Conservation (phyloP, 2,329 filamentous ascomycete species). For the Alternaria atra region DNA sequence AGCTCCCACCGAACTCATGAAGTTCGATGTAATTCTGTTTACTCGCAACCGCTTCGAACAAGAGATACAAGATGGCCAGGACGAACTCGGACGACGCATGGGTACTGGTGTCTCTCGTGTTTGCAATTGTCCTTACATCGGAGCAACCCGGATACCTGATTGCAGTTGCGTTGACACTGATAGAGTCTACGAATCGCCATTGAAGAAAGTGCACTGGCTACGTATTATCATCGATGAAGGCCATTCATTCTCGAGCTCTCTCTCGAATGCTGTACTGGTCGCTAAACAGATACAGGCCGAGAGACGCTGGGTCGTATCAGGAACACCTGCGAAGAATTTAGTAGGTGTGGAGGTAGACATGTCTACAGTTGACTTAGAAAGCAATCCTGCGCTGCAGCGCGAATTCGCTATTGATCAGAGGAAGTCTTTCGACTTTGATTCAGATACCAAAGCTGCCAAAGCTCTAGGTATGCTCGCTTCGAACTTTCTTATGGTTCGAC, state of each 20-base stretch:
- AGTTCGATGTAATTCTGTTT: constrained; percentile 81
- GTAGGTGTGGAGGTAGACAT: constrained; percentile 76
- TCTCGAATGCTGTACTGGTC: constrained; percentile 66
- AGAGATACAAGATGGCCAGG: constrained; percentile 64
- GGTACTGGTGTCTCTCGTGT: constrained; percentile 30
- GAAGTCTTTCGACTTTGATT: constrained; percentile 48
- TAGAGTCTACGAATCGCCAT: constrained; percentile 64
- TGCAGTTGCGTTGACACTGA: constrained; percentile 56
- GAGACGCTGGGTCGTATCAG: constrained; percentile 87
- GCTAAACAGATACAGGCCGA: constrained; percentile 67
- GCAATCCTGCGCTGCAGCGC: constrained; percentile 35
- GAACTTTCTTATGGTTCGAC: constrained; percentile 77
- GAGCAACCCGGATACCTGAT: constrained; percentile 53
- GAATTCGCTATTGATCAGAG: constrained; percentile 51
- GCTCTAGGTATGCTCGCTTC: constrained; percentile 70
- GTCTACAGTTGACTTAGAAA: constrained; percentile 41
- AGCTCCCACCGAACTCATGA: constrained; percentile 63
- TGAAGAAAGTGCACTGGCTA: constrained; percentile 81
- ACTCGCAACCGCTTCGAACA: constrained; percentile 76
- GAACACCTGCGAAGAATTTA: constrained; percentile 85
- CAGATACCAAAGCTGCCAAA: constrained; percentile 59
- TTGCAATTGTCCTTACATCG: constrained; percentile 55
- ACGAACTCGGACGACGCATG: constrained; percentile 55
- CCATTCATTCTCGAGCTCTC: constrained; percentile 78
- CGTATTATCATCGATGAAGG: constrained; percentile 93